These are phyloP conservation scores for Ceratocystis destructans DNA, from an alignment of 2,329 filamentous ascomycete genomes.

Conservation along the genomic window DNA sequence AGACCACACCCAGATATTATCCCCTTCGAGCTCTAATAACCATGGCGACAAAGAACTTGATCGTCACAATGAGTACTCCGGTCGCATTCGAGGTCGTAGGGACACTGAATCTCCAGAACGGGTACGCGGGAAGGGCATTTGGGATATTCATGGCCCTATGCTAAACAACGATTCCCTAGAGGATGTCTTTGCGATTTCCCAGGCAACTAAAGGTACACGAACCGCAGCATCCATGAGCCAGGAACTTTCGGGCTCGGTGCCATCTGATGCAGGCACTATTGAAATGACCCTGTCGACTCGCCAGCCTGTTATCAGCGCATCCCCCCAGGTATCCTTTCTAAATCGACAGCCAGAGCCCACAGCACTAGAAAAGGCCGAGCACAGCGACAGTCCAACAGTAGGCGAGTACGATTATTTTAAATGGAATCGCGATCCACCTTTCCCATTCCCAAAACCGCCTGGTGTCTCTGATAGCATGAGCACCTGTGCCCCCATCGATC, in stretches of 20 bases:
- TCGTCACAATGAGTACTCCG: constrained; percentile 31
- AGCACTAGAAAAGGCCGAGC: constrained; percentile 21
- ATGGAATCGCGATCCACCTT: constrained; percentile 43
- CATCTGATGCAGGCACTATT: constrained; percentile 10
- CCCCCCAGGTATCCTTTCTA: constrained; percentile 8
- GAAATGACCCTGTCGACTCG: constrained; percentile 14
- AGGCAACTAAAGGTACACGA: constrained; percentile 1
- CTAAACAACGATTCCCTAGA: constrained; percentile 4
- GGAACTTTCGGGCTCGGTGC: constrained; percentile 5
- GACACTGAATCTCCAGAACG: constrained; percentile 4
- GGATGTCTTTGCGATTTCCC: background rate
- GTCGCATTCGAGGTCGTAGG: constrained; percentile 31
- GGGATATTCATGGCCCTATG: constrained; percentile 6
- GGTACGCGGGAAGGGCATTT: background rate
- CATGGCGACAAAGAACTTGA: constrained; percentile 22
- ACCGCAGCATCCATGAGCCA: background rate
- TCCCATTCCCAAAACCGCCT: constrained; percentile 32
- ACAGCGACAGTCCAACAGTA: constrained; percentile 10
- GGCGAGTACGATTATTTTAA: constrained; percentile 44
- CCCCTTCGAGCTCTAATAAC: background rate
- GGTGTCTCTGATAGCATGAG: background rate
- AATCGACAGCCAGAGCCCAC: constrained; percentile 8
- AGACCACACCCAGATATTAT: background rate
- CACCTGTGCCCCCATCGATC: constrained; percentile 34
- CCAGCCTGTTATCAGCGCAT: constrained; percentile 7